These are phyloP conservation scores for Coemansia furcata DNA, from an alignment of 192 early-diverging fungal species.

Conservation along the genomic window DNA sequence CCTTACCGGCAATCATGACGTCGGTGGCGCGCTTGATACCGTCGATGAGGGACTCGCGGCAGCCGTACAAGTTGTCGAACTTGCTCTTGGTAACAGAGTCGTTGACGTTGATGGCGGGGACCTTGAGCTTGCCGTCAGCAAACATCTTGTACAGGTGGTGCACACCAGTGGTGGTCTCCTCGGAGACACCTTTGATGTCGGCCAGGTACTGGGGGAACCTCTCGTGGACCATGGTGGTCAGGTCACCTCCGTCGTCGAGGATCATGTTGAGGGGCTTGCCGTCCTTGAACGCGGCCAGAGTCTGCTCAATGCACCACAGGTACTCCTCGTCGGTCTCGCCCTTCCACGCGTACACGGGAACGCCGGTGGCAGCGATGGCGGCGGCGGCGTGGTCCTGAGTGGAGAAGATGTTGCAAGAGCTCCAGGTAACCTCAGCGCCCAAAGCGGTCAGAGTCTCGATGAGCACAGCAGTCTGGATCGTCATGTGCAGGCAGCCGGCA, in stretches of 20 bases:
- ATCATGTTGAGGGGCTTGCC: slow-evolving; percentile 97
- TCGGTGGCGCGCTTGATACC: slow-evolving; percentile 99
- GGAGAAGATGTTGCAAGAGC: slow-evolving; percentile 93
- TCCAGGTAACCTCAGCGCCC: slow-evolving; percentile 92
- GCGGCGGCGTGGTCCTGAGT: slow-evolving; percentile 99
- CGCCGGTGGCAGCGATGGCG: slow-evolving; percentile 93
- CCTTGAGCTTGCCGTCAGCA: slow-evolving; percentile 92
- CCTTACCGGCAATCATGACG: slow-evolving; percentile 99
- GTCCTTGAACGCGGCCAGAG: slow-evolving; percentile 87
- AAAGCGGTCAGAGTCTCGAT: slow-evolving; percentile 95
- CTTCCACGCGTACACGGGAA: slow-evolving; percentile 99
- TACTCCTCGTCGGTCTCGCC: slow-evolving; percentile 99
- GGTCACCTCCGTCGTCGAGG: slow-evolving; percentile 98
- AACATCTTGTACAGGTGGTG: slow-evolving; percentile 99
- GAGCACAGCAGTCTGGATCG: slow-evolving; percentile 97
- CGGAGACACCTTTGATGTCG: slow-evolving; percentile 91
- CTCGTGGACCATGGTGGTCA: slow-evolving; percentile 94
- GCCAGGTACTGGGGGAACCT: slow-evolving; percentile 87
- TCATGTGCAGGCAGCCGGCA: slow-evolving; percentile 99
- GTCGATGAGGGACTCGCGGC: slow-evolving; percentile 98
- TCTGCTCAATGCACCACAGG: slow-evolving; percentile 98
- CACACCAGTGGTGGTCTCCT: slow-evolving; percentile 99
- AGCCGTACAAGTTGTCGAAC: slow-evolving; percentile 99
- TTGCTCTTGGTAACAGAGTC: slow-evolving; percentile 99
- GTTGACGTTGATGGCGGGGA: slow-evolving; percentile 99